Conservation (phyloP, 805 yeast genomes). For the Candida sithepensis region DNA sequence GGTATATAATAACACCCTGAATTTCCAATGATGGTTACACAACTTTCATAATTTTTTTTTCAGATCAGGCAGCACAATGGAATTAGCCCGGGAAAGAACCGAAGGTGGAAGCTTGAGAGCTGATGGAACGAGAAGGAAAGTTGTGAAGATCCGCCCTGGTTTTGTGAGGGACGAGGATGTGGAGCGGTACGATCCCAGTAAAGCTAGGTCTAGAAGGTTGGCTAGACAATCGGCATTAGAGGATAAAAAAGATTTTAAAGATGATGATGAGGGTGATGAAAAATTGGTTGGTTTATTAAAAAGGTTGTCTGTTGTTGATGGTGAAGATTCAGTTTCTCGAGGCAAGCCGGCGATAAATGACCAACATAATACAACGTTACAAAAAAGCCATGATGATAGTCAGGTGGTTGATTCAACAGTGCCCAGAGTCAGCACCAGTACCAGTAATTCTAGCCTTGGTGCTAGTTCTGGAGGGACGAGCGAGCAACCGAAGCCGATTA, state of each 20-base stretch:
- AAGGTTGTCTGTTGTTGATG: too few relatives aligned
- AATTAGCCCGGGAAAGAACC: neutral
- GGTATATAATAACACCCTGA: too few relatives aligned
- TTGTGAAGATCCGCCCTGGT: slow-evolving; percentile 21
- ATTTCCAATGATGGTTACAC: neutral
- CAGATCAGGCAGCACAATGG: neutral
- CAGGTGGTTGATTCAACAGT: too few relatives aligned
- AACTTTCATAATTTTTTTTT: neutral
- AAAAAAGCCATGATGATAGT: too few relatives aligned
- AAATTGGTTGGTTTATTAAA: too few relatives aligned
- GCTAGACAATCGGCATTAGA: slow-evolving; percentile 1
- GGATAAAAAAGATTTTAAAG: too few relatives aligned
- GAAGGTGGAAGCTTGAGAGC: slow-evolving; percentile 24
- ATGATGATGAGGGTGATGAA: neutral
- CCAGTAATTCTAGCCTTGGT: too few relatives aligned
- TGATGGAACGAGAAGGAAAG: slow-evolving; percentile 24
- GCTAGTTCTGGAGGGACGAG: too few relatives aligned
- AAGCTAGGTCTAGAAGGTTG: slow-evolving; percentile 2
- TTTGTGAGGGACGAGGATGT: slow-evolving; percentile 21
- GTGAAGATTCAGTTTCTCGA: too few relatives aligned
- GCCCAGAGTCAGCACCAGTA: too few relatives aligned
- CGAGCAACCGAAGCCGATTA: neutral
- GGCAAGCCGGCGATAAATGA: too few relatives aligned
- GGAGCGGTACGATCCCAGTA: slow-evolving; percentile 13
- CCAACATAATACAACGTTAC: too few relatives aligned